A percentile compares a stretch with the other conserved stretches of the same genome.
These are phyloP conservation scores for Fomitopsis pinicola DNA, from an alignment of 1,284 basidiomycete species.

Conservation along the genomic window DNA sequence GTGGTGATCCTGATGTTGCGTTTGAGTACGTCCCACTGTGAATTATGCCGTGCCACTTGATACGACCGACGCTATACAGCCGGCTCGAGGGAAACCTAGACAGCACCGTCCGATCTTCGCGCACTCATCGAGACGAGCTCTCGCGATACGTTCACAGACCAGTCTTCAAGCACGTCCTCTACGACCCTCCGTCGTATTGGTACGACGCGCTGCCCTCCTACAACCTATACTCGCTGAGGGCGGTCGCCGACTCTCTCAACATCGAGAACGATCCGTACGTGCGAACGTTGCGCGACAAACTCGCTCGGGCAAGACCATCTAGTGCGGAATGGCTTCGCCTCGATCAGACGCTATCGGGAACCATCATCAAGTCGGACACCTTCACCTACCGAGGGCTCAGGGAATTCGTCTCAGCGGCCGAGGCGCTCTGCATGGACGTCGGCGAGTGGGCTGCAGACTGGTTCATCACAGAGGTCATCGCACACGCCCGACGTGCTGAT, in stretches of 20 bases:
- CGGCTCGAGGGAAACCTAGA: conserved; percentile 65
- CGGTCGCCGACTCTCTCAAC: conserved; percentile 40
- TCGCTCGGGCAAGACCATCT: conserved; percentile 30
- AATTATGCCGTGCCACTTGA: no score
- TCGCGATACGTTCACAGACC: conserved; percentile 58
- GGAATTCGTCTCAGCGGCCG: conserved; percentile 51
- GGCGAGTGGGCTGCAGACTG: conserved; percentile 74
- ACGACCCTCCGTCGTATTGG: conserved; percentile 27
- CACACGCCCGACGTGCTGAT: conserved; percentile 42
- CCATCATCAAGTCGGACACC: conserved; percentile 49
- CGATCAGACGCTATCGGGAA: conserved; percentile 63
- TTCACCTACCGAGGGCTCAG: conserved; percentile 63
- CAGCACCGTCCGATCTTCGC: conserved; percentile 59
- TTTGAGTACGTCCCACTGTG: conserved; percentile 44
- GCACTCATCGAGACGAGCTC: conserved; percentile 50
- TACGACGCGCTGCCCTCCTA: conserved; percentile 34
- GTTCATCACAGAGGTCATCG: conserved; percentile 58
- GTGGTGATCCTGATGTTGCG: conserved; percentile 58
- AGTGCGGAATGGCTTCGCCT: conserved; percentile 43
- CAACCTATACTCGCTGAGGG: conserved; percentile 47
- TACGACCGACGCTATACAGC: conserved; percentile 17
- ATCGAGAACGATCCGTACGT: conserved; percentile 68
- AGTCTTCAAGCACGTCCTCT: conserved; percentile 54
- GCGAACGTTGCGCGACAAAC: conserved; percentile 40
- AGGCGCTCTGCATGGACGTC: conserved; percentile 53